These are phyloP conservation scores for Medicago arabica DNA, from an alignment of 306 rosid species.

Conservation along the genomic window DNA sequence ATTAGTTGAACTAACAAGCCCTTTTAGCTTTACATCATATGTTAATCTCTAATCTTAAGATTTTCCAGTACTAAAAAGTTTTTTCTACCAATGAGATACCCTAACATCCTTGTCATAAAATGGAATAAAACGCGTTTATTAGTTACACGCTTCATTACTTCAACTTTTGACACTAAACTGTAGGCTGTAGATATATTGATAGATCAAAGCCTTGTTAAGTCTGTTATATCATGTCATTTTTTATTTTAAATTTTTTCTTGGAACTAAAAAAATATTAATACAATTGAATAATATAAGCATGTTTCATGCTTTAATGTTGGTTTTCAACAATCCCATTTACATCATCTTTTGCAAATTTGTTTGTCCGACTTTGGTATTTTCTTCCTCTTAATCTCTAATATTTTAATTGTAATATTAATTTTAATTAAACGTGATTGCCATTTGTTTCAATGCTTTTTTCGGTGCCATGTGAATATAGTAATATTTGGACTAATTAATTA, in stretches of 20 bases:
- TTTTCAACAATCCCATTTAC: conserved; percentile 35
- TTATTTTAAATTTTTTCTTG: not conserved
- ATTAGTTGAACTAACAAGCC: no score
- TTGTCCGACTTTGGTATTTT: not conserved
- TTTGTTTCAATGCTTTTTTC: conserved; percentile 4
- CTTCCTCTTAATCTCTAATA: not conserved
- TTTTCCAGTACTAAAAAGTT: no score
- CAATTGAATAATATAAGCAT: conserved; percentile 23
- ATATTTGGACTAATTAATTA: not conserved
- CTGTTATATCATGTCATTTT: not conserved
- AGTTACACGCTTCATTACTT: not conserved
- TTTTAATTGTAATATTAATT: not conserved
- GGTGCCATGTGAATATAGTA: not conserved
- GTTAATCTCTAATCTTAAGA: no score
- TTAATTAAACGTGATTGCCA: conserved; percentile 10
- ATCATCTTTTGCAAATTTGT: conserved; percentile 23
- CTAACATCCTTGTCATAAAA: no score
- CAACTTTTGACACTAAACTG: conserved; percentile 9
- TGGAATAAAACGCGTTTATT: no score
- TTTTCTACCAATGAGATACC: no score
- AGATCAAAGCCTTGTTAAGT: conserved; percentile 6
- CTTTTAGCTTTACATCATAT: no score
- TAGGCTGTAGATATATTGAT: not conserved
- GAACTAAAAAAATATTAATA: not conserved
- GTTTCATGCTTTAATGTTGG: conserved; percentile 17